These are phyloP conservation scores for Candida maesae DNA, from an alignment of 805 yeast genomes.

Conservation along the genomic window DNA sequence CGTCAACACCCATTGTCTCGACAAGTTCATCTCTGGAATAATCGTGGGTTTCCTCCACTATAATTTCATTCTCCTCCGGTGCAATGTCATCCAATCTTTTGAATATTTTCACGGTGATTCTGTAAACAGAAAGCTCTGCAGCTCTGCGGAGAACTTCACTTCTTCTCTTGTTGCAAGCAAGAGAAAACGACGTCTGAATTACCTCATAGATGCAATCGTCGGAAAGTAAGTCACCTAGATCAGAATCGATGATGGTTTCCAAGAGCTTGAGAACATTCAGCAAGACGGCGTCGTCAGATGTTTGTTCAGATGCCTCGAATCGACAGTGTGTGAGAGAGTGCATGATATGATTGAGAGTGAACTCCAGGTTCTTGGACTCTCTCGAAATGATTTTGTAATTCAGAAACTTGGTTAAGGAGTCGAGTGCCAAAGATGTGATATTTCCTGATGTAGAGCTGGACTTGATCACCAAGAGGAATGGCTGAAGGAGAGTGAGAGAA, in stretches of 20 bases:
- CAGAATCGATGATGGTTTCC: slow-evolving; percentile 63
- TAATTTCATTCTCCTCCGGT: slow-evolving; percentile 38
- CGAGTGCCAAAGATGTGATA: slow-evolving; percentile 78
- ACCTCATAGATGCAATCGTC: slow-evolving; percentile 86
- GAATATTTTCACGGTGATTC: slow-evolving; percentile 68
- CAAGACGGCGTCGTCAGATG: slow-evolving; percentile 86
- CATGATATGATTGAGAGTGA: slow-evolving; percentile 57
- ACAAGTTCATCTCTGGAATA: slow-evolving; percentile 47
- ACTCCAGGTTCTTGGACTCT: slow-evolving; percentile 50
- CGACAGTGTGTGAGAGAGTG: slow-evolving; percentile 85
- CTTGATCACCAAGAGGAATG: slow-evolving; percentile 79
- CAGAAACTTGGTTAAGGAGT: slow-evolving; percentile 70
- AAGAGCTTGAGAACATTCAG: slow-evolving; percentile 76
- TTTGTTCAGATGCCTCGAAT: slow-evolving; percentile 91
- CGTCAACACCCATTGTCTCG: slow-evolving; percentile 47
- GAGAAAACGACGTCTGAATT: slow-evolving; percentile 82
- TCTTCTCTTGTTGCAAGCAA: slow-evolving; percentile 89
- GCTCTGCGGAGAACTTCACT: slow-evolving; percentile 85
- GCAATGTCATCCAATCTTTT: slow-evolving; percentile 53
- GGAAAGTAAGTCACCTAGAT: slow-evolving; percentile 60
- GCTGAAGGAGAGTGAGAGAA: slow-evolving; percentile 72
- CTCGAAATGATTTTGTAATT: slow-evolving; percentile 61
- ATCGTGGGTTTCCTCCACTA: slow-evolving; percentile 42
- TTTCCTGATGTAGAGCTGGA: slow-evolving; percentile 83
- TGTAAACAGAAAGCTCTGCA: slow-evolving; percentile 77